A percentile compares a stretch with the other conserved stretches of the same genome.
phyloP scores from a whole-genome alignment of 257 asterid species.

The Ilex aquifolium region DNA sequence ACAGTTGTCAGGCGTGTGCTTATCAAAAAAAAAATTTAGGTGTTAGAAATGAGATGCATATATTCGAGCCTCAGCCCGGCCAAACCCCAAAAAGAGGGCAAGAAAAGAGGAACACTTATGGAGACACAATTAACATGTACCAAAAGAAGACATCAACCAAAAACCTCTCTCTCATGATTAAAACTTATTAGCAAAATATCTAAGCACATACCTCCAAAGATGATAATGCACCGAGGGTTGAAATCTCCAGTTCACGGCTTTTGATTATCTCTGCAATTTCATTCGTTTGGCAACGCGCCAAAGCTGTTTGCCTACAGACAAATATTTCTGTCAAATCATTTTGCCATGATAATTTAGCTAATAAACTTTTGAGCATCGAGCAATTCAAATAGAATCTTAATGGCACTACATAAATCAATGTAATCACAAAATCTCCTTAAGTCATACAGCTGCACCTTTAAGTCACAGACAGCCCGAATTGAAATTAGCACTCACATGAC shows the following conservation, averaged over 20 bases:
- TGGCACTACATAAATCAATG: too few species aligned
- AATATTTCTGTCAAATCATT: background rate
- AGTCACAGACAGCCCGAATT: too few species aligned
- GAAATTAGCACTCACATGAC: too few species aligned
- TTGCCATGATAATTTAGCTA: background rate
- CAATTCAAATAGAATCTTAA: too few species aligned
- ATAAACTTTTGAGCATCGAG: too few species aligned
- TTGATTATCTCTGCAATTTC: slow-evolving; percentile 39
- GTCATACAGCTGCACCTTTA: too few species aligned
- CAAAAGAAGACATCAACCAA: background rate
- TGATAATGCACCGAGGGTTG: slow-evolving; percentile 70
- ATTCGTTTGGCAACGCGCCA: slow-evolving; percentile 60
- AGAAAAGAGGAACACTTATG: too few species aligned
- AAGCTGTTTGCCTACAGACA: slow-evolving; percentile 59
- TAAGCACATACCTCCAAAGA: slow-evolving; percentile 50
- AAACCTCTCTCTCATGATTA: background rate
- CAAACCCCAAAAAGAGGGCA: too few species aligned
- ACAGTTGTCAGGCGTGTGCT: background rate
- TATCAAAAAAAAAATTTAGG: too few species aligned
- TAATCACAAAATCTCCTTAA: too few species aligned
- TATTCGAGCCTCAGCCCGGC: too few species aligned
- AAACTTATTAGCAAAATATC: background rate
- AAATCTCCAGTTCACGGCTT: slow-evolving; percentile 55
- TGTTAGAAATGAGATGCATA: too few species aligned
- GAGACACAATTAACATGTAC: background rate